A percentile compares a stretch with the other conserved stretches of the same genome.
Conservation (phyloP, 225 moss, liverwort and hornwort species). For the Physcomitrellopsis africana region DNA sequence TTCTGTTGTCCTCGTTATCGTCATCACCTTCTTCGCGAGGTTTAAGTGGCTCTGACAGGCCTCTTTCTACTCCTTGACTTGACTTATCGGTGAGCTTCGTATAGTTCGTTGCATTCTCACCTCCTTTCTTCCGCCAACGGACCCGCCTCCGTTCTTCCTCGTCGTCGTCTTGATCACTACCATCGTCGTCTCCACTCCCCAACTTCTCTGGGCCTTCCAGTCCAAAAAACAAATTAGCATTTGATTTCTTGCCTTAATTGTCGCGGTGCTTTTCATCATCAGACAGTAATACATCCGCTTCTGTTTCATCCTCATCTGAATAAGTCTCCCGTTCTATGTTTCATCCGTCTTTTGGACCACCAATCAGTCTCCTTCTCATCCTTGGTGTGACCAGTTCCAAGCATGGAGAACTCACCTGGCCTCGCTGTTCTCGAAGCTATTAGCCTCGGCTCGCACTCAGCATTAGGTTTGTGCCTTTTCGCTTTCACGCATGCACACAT, state of each 20-base stretch:
- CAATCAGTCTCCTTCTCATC: too few species aligned
- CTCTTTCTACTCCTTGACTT: constrained; percentile 27
- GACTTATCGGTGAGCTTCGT: constrained; percentile 16
- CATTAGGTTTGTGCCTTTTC: too few species aligned
- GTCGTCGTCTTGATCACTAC: constrained; percentile 37
- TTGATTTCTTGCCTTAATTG: constrained; percentile 28
- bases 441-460: too few species aligned
- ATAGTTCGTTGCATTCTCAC: constrained; percentile 19
- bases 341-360: too few species aligned
- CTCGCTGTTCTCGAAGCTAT: too few species aligned
- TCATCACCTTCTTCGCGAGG: constrained; percentile 51
- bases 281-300: too few species aligned
- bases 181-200: constrained; percentile 52
- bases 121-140: constrained; percentile 55
- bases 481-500: too few species aligned
- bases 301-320: too few species aligned
- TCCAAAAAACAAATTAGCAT: constrained; percentile 41
- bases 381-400: too few species aligned
- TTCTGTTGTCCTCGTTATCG: constrained; percentile 62
- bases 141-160: constrained; percentile 45
- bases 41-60: constrained; percentile 15
- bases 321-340: too few species aligned
- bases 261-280: constrained; percentile 43
- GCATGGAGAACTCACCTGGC: too few species aligned
- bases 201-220: constrained; percentile 52